These are phyloP conservation scores for Fusarium udum DNA, from an alignment of 2,329 filamentous ascomycete species.

Conservation along the genomic window DNA sequence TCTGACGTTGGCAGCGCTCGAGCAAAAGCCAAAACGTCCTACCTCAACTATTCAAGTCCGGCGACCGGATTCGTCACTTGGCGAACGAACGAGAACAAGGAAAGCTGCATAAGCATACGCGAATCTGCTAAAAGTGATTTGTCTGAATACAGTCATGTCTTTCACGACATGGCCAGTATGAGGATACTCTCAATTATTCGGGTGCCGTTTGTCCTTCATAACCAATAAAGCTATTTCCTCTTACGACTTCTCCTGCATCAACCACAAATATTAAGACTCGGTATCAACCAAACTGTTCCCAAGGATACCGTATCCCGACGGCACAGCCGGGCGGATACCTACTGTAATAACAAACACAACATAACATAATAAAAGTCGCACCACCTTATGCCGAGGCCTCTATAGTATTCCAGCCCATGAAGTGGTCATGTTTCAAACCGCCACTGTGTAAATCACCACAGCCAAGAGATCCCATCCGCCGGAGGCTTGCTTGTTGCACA, in stretches of 20 bases:
- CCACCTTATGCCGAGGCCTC: conserved; percentile 2
- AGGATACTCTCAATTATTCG: background rate
- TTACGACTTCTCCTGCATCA: conserved; percentile 15
- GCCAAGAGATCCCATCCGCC: background rate
- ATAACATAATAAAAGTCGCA: conserved; percentile 3
- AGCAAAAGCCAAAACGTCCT: conserved; percentile 8
- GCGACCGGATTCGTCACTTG: background rate
- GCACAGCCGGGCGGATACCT: conserved; percentile 26
- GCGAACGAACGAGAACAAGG: conserved; percentile 13
- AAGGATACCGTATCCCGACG: background rate
- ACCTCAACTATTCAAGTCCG: background rate
- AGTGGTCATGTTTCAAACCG: background rate
- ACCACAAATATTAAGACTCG: background rate
- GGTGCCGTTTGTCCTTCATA: conserved; percentile 3
- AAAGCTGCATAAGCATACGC: conserved; percentile 24
- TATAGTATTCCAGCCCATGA: background rate
- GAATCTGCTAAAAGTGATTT: background rate
- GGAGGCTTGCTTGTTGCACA: background rate
- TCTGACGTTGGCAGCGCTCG: conserved; percentile 23
- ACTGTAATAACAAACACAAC: conserved; percentile 23
- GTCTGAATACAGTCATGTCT: conserved; percentile 10
- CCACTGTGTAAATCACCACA: background rate
- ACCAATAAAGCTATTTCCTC: conserved; percentile 6
- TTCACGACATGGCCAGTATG: background rate
- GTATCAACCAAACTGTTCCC: background rate